A percentile compares a stretch with the other conserved stretches of the same genome.
These are phyloP conservation scores for Danielia oregonensis DNA, from an alignment of 805 yeast species.

Conservation along the genomic window DNA sequence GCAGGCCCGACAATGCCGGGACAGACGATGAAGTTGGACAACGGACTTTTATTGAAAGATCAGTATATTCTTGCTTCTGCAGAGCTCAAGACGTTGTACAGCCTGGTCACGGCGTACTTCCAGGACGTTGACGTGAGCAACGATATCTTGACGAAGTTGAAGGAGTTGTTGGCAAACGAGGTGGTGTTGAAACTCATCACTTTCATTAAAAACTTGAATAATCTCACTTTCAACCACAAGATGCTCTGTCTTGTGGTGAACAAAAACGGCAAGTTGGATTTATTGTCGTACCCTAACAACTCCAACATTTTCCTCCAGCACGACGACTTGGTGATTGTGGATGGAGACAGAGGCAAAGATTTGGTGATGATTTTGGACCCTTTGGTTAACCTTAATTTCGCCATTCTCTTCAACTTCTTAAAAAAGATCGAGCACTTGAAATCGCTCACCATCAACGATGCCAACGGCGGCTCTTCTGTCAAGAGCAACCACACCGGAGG, in stretches of 20 bases:
- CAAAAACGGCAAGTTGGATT: constrained; percentile 66
- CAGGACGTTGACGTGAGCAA: constrained; percentile 27
- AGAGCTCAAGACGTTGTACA: constrained; percentile 48
- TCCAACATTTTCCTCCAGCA: constrained; percentile 56
- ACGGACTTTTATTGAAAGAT: constrained; percentile 57
- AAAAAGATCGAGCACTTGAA: constrained; percentile 69
- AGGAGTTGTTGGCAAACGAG: constrained; percentile 24
- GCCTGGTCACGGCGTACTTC: constrained; percentile 52
- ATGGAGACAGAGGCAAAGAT: constrained; percentile 84
- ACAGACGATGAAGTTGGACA: constrained; percentile 45
- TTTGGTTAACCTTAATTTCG: constrained; percentile 55
- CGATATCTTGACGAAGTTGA: constrained; percentile 25
- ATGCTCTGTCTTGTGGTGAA: constrained; percentile 48
- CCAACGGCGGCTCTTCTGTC: constrained; percentile 15
- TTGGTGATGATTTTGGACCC: constrained; percentile 71
- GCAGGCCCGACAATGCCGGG: background rate
- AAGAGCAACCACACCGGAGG: constrained; percentile 29
- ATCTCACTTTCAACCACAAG: constrained; percentile 39
- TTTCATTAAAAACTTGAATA: constrained; percentile 39
- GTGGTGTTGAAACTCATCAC: constrained; percentile 29
- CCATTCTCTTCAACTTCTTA: constrained; percentile 67
- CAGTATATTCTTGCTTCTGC: constrained; percentile 57
- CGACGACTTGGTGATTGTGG: constrained; percentile 70
- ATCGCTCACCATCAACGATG: constrained; percentile 39
- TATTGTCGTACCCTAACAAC: constrained; percentile 61